Conservation (phyloP, 306 rosid species). For the Begonia peltatifolia region DNA sequence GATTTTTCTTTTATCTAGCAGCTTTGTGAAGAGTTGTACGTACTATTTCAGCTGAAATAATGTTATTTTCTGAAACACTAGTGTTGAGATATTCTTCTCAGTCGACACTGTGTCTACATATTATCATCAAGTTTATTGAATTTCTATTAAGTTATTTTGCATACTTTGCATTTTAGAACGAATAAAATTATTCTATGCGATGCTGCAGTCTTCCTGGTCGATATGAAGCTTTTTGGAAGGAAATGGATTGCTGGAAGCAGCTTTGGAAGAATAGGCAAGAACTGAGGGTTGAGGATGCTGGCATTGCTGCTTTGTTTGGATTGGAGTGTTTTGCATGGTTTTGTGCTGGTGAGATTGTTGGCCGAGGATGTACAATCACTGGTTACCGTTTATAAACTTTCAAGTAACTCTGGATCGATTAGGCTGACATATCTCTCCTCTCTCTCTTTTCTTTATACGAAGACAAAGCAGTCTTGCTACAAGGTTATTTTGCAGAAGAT, state of each 20-base stretch:
- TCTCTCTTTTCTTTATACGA: no score
- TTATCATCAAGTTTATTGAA: no score
- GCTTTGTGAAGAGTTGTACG: no score
- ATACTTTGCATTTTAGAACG: no score
- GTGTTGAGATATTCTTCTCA: no score
- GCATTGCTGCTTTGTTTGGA: slow-evolving; percentile 23
- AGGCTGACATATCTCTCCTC: background rate
- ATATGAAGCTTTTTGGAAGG: slow-evolving; percentile 15
- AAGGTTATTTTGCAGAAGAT: no score
- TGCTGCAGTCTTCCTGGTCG: slow-evolving; percentile 19
- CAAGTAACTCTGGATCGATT: background rate
- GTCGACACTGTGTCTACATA: no score
- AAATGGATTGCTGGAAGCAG: slow-evolving; percentile 18
- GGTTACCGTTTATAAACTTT: slow-evolving; percentile 14
- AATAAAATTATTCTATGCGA: background rate
- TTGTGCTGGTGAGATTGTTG: slow-evolving; percentile 24
- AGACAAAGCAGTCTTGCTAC: no score
- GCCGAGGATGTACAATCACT: slow-evolving; percentile 23
- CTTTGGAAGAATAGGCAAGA: slow-evolving; percentile 18
- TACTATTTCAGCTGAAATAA: no score
- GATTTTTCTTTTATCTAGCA: no score
- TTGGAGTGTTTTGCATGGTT: slow-evolving; percentile 20
- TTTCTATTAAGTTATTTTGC: no score
- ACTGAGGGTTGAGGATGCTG: slow-evolving; percentile 19
- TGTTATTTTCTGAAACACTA: no score